A percentile compares a stretch with the other conserved stretches of the same genome.
phyloP scores from a whole-genome alignment of 2,329 filamentous ascomycete species.

The Bretziella fagacearum region DNA sequence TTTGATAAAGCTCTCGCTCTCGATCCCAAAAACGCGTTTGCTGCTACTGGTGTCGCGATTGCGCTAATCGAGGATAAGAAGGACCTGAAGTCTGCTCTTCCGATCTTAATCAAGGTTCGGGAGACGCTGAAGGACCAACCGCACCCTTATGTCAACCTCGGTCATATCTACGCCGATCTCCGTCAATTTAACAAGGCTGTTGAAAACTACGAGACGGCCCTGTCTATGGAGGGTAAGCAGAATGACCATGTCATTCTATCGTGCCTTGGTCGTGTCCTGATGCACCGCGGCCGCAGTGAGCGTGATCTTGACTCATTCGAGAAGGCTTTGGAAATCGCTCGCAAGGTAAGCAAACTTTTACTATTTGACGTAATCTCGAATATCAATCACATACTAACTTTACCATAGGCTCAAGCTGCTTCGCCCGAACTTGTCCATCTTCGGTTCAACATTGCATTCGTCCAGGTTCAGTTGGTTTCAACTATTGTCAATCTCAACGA shows the following conservation, averaged over 20 bases:
- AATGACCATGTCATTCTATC: slow-evolving; percentile 66
- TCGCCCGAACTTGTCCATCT: slow-evolving; percentile 76
- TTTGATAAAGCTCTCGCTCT: slow-evolving; percentile 93
- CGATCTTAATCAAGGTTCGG: slow-evolving; percentile 77
- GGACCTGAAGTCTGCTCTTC: slow-evolving; percentile 63
- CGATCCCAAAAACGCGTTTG: slow-evolving; percentile 91
- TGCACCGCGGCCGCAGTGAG: slow-evolving; percentile 55
- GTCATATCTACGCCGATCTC: slow-evolving; percentile 80
- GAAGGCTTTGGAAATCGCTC: slow-evolving; percentile 41
- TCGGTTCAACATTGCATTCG: slow-evolving; percentile 95
- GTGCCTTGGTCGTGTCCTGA: slow-evolving; percentile 76
- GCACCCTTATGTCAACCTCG: slow-evolving; percentile 80
- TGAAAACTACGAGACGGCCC: slow-evolving; percentile 79
- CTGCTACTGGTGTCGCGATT: slow-evolving; percentile 89
- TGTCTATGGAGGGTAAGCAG: slow-evolving; percentile 56
- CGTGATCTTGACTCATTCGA: slow-evolving; percentile 40
- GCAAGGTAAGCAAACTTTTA: slow-evolving; percentile 36
- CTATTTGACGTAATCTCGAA: background rate
- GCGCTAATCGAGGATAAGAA: slow-evolving; percentile 89
- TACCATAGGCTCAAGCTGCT: slow-evolving; percentile 50
- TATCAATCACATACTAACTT: background rate
- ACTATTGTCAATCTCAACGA: slow-evolving; percentile 61
- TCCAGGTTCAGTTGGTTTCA: slow-evolving; percentile 84
- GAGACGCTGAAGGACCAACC: slow-evolving; percentile 70
- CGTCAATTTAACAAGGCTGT: slow-evolving; percentile 83